Base-by-base conservation (phyloP, 2,329 filamentous ascomycete genomes). In the Venturia effusa region DNA sequence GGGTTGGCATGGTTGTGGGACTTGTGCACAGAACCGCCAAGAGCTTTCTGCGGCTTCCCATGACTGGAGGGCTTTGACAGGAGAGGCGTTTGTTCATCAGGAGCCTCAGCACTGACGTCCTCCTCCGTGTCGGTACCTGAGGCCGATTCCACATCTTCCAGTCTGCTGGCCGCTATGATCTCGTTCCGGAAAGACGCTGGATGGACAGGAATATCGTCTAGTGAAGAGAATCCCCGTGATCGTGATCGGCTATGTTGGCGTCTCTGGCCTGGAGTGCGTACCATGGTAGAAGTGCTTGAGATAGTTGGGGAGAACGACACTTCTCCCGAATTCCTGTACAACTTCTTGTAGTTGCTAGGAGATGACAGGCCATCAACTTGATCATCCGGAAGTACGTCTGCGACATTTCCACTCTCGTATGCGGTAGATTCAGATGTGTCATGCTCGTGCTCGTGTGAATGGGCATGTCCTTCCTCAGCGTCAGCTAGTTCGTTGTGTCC, bases 161-260 rank as follows among this genome's bases (percentile, higher is more conserved):
- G 79, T 61, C 84, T 83, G 66, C 86, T 88, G n/a, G 90, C 90
- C 43, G 88, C 87, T 68, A 97, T 95, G 69, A 99, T 96, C 64
- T 93, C 91, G 73, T 96, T 89, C 68, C 94, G 83, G 79, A 97
- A 92, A 67, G 88, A 93, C 30, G 91, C 88, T 2, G 94, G 94
- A 72, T 97, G 89, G 62, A 96, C 89, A 72, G 88, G 90, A 68
- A 95, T 83, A 63, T 86, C 83, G 32, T 87, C 88, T 64, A 92
- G 83, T 17, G n/a, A 34, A 11, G 79, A 78, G 66, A 82, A 81
- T 41, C 55, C 77, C 61, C 82, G 78, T 34, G 79, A 81, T 62
- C 82, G 78, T 37, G 79, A 81, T 32, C 77, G 87, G 76, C 79
- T 92, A 68, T 82, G 86, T 65, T 84, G 77, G 67, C 88, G 82